Base-by-base conservation (phyloP, 331 rosid genomes). In the Pyrus hybrid region DNA sequence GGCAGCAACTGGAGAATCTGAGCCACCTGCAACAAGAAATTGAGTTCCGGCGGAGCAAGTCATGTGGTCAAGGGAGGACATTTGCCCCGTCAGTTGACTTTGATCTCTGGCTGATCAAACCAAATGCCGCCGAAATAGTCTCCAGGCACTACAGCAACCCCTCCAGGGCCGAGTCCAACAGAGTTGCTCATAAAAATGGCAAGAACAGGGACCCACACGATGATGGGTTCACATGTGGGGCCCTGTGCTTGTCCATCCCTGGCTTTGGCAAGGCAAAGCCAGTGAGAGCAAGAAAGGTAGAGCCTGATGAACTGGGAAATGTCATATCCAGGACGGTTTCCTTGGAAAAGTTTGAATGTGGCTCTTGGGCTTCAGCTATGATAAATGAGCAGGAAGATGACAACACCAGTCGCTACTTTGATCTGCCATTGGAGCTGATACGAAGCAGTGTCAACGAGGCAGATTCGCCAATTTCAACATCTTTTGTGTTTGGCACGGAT, bases 261-360 rank as follows among this genome's bases (percentile, higher is more conserved):
- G 89, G 88, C 16, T 83, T 88, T 41, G 81, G 93, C 29, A 92
- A 85, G 78, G 83, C 81, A 37, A 94, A 90, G 78, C 73, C 77
- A 10, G 77, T 85, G 35, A 80, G 87, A 77, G 33, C 87, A 37
- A 83, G 77, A 80, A 86, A 76, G 73, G 80, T 67, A 70, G 87
- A 56, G 65, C 23, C 43, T 43, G 79, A 71, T 33, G 79, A 71
- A 33, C 65, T 63, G 47, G 87, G 72, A 68, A 76, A 51, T 63
- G 85, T 57, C 47, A 85, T 90, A 20, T 88, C 97, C 1, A 83
- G 93, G 60, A 91, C 85, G 6, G 88, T 86, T 26, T 93, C 97
- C 21, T 45, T 93, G 77, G 94, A 93, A 74, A 93, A 86, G 67
- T 93, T 93, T 75, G 98, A 93, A 60, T 93, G 96, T 29, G 97